Base-by-base conservation (phyloP, 2,329 filamentous ascomycete genomes). In the Aspergillus pseudoterreus region DNA sequence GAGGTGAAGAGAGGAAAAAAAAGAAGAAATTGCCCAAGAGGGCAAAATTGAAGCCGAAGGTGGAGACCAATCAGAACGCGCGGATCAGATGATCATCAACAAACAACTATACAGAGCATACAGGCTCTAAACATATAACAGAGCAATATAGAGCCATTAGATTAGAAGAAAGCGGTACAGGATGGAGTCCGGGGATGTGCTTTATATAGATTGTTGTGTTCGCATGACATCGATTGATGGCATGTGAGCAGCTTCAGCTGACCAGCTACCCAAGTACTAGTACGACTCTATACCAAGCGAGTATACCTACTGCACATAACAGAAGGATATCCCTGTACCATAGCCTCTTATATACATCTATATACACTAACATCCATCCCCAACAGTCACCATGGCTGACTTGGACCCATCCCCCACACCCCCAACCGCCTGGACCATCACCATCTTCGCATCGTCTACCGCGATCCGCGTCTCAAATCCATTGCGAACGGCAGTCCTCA, bases 401-500 rank as follows among this genome's bases (percentile, higher is more conserved):
- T 39, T 56, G 11, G 32, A 53, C 6, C 57, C 57, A 55, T 59
- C 45, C 2, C 55, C 54, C 21, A 57, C 52, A 11, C 58, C 57
- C n/a, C 55, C 58, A 33, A 60, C 49, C 22, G 58, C 60, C 41
- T 61, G 52, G 10, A 61, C 58, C 17, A 50, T 42, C 10, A 61
- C 19, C 17, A 44, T 49, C 27, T 56, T 49, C 30, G 41, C 47
- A 30, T 24, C 30, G 12, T 17, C 45, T 10, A 53, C 27, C n/a
- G 5, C 21, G 14, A 43, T 32, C 38, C 30, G 14, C 21, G 54
- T 51, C 48, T 56, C 54, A 48, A 55, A 55, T 9, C 53, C 50
- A 41, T 43, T 46, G 12, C 36, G n/a, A n/a, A 12, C 17, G 14
- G 39, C 19, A 6, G 15, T 42, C 19, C 24, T 19, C 39, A 42